Evolutionary conservation across 2,329 filamentous ascomycete species (phyloP).

Genomic region (Pseudocercospora fijiensis): DNA sequence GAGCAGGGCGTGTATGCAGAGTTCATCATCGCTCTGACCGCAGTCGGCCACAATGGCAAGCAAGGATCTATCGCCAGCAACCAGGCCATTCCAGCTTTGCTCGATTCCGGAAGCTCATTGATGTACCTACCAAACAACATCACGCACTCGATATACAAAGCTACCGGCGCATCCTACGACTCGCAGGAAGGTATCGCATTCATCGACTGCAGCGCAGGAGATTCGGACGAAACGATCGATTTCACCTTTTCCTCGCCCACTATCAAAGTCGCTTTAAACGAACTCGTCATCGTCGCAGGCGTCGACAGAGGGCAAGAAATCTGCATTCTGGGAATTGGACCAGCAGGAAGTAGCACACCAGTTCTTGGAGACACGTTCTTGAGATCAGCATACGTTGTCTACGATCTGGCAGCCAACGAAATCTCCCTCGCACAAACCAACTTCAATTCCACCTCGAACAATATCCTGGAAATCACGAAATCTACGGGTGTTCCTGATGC

Average conservation of each 20-base stretch:
- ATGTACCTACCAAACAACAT: slow-evolving; percentile 67
- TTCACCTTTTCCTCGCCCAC: slow-evolving; percentile 58
- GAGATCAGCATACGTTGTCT: slow-evolving; percentile 62
- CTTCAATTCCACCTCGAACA: slow-evolving; percentile 56
- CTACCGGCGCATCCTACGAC: slow-evolving; percentile 46
- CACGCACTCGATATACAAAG: slow-evolving; percentile 45
- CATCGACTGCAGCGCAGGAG: slow-evolving; percentile 54
- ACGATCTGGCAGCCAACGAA: slow-evolving; percentile 60
- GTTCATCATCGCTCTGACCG: slow-evolving; percentile 54
- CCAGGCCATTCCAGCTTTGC: slow-evolving; percentile 50
- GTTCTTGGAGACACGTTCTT: slow-evolving; percentile 64
- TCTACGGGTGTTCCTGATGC: slow-evolving; percentile 55
- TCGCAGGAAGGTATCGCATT: slow-evolving; percentile 47
- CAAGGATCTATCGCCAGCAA: slow-evolving; percentile 46
- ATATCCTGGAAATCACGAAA: slow-evolving; percentile 56
- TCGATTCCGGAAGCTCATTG: slow-evolving; percentile 74
- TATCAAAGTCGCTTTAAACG: slow-evolving; percentile 56
- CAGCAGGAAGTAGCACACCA: slow-evolving; percentile 48
- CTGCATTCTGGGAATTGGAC: slow-evolving; percentile 54
- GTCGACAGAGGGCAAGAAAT: slow-evolving; percentile 42
- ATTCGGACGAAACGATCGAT: slow-evolving; percentile 51
- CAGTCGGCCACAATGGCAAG: slow-evolving; percentile 45
- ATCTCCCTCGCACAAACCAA: slow-evolving; percentile 62
- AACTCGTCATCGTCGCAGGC: slow-evolving; percentile 56
- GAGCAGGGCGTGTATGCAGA: slow-evolving; percentile 52